These are phyloP conservation scores for Saccharomyces mikatae DNA, from an alignment of 805 yeast species.

Conservation along the genomic window DNA sequence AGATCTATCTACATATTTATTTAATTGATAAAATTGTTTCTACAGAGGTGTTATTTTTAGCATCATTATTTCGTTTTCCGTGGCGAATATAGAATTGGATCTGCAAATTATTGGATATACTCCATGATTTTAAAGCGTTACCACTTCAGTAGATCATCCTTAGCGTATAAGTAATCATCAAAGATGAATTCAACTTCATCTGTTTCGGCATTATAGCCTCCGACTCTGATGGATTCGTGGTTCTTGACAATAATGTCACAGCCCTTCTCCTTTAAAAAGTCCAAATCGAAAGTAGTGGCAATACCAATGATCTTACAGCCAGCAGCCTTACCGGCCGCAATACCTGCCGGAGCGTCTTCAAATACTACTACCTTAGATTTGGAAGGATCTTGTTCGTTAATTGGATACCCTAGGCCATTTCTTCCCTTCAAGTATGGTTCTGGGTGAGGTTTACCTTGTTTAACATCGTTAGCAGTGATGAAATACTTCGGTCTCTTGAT, in stretches of 20 bases:
- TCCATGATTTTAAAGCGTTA: slow-evolving; percentile 7
- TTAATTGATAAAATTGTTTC: not conserved
- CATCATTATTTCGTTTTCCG: not conserved
- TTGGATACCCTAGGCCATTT: slow-evolving; percentile 32
- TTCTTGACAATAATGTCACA: slow-evolving; percentile 78
- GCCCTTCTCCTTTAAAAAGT: slow-evolving; percentile 62
- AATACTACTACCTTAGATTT: slow-evolving; percentile 51
- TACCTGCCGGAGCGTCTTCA: slow-evolving; percentile 88
- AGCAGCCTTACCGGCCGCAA: slow-evolving; percentile 72
- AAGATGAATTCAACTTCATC: slow-evolving; percentile 34
- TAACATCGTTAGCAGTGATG: slow-evolving; percentile 75
- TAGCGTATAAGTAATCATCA: slow-evolving; percentile 33
- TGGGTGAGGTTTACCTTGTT: slow-evolving; percentile 79
- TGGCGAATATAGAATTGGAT: not conserved
- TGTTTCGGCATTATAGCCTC: slow-evolving; percentile 40
- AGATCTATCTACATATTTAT: not conserved
- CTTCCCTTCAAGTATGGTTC: slow-evolving; percentile 65
- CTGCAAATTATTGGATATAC: not conserved
- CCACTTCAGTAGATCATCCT: slow-evolving; percentile 31
- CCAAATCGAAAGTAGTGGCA: slow-evolving; percentile 69
- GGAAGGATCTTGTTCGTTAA: slow-evolving; percentile 30
- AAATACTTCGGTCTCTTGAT: slow-evolving; percentile 60
- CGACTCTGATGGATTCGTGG: slow-evolving; percentile 52
- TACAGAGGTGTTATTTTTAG: not conserved
- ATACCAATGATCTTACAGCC: slow-evolving; percentile 79